phyloP scores from a whole-genome alignment of 2,329 filamentous ascomycete species.

The Stemphylium beticola region DNA sequence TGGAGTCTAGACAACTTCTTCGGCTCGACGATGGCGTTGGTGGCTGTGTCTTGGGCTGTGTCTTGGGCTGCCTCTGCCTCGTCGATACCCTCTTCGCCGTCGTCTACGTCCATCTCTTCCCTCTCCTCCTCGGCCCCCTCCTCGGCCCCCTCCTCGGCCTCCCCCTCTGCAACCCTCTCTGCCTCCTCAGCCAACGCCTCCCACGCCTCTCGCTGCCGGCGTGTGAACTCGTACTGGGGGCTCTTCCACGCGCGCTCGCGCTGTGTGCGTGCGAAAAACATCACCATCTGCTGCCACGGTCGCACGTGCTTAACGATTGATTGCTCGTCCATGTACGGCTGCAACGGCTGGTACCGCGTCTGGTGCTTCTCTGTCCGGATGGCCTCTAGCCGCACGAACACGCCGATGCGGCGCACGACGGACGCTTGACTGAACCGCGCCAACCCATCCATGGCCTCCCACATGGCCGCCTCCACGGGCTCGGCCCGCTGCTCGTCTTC shows the following conservation, averaged over 20 bases:
- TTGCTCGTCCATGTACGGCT: too few species aligned
- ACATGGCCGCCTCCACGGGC: conserved; percentile 19
- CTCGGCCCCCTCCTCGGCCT: too few species aligned
- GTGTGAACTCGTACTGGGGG: conserved; percentile 20
- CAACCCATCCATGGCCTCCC: conserved; percentile 19
- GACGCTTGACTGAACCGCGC: not conserved
- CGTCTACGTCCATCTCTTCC: too few species aligned
- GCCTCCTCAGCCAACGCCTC: too few species aligned
- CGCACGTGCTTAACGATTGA: too few species aligned
- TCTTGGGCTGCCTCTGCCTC: not conserved
- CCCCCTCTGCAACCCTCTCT: too few species aligned
- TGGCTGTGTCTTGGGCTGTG: not conserved
- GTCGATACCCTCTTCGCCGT: not conserved
- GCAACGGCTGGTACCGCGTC: too few species aligned
- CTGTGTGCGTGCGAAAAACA: conserved; percentile 12
- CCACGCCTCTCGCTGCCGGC: conserved; percentile 5
- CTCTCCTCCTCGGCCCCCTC: too few species aligned
- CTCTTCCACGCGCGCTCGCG: conserved; percentile 17
- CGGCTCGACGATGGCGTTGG: too few species aligned
- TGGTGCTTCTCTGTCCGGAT: conserved; percentile 12
- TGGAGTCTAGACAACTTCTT: too few species aligned
- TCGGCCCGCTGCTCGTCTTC: conserved; percentile 6
- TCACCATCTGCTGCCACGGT: too few species aligned
- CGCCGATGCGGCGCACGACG: conserved; percentile 8
- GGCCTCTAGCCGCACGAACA: conserved; percentile 24